A percentile compares a stretch with the other conserved stretches of the same genome.
phyloP scores from a whole-genome alignment of 441 rosid species.

The Erodium texanum region DNA sequence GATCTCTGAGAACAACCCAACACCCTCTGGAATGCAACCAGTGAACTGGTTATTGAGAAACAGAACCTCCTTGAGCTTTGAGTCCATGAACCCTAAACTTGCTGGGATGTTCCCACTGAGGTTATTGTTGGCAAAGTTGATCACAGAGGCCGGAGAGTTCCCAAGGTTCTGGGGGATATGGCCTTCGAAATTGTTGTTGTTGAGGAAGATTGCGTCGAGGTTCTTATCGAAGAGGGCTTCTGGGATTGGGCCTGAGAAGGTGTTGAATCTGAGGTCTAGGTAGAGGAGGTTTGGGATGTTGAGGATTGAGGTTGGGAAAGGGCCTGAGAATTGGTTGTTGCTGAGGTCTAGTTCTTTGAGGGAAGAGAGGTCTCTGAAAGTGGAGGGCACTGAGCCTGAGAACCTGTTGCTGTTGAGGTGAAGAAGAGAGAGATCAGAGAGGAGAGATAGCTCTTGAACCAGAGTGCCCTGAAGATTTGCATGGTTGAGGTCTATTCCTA shows the following conservation, averaged over 20 bases:
- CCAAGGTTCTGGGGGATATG: conserved; percentile 58
- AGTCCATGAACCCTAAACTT: conserved; percentile 44
- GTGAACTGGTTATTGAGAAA: conserved; percentile 66
- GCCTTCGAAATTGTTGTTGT: conserved; percentile 59
- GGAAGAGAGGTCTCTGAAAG: conserved; percentile 44
- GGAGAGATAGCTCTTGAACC: conserved; percentile 51
- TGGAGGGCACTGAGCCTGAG: conserved; percentile 51
- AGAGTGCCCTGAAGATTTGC: conserved; percentile 67
- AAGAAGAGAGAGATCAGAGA: conserved; percentile 50
- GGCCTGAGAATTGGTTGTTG: conserved; percentile 61
- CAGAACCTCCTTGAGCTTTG: conserved; percentile 56
- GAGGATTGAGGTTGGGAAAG: conserved; percentile 42
- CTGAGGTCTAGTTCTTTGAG: conserved; percentile 84
- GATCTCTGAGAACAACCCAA: conserved; percentile 57
- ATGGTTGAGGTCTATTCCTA: conserved; percentile 74
- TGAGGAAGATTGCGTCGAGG: conserved; percentile 73
- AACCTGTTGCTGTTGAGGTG: conserved; percentile 78
- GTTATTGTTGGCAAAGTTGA: conserved; percentile 66
- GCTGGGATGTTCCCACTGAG: conserved; percentile 49
- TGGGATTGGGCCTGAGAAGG: conserved; percentile 63
- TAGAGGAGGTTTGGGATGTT: conserved; percentile 59
- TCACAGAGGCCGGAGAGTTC: conserved; percentile 64
- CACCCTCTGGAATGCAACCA: conserved; percentile 76
- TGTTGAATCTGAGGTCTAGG: conserved; percentile 72
- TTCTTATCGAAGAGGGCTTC: conserved; percentile 54